phyloP scores from a whole-genome alignment of 306 rosid genomes.

The Amphicarpaea edgeworthii region DNA sequence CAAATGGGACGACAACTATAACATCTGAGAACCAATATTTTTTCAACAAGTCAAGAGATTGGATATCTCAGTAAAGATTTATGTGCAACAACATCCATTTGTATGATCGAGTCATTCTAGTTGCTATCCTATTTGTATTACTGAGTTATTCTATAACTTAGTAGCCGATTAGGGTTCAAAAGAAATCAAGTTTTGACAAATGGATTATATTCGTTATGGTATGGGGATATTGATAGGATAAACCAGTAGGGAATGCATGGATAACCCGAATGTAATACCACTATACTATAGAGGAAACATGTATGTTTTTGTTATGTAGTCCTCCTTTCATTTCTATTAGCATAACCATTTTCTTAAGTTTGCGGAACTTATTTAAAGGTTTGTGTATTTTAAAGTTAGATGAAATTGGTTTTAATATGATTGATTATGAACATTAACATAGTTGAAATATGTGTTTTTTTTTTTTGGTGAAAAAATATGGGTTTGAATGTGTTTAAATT shows the following conservation, averaged over 20 bases:
- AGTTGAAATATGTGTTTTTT: too few species aligned
- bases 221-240: slow-evolving; percentile 22
- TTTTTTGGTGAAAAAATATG: too few species aligned
- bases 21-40: slow-evolving; percentile 42
- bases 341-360: slow-evolving; percentile 26
- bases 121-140: slow-evolving; percentile 35
- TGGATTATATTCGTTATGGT: slow-evolving; percentile 12
- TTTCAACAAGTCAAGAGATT: slow-evolving; percentile 45
- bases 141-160: slow-evolving; percentile 15
- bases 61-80: slow-evolving; percentile 54
- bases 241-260: neutral
- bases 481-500: too few species aligned
- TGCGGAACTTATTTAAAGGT: neutral
- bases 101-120: slow-evolving; percentile 31
- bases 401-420: neutral
- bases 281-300: neutral
- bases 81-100: slow-evolving; percentile 32
- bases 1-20: slow-evolving; percentile 54
- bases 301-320: slow-evolving; percentile 2
- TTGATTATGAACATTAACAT: neutral
- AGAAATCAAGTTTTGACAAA: slow-evolving; percentile 22
- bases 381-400: neutral
- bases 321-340: neutral
- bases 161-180: slow-evolving; percentile 1
- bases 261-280: slow-evolving; percentile 14